Evolutionary conservation across 352 stramenopile species (phyloP).

Genomic region (Phytophthora brassicae): DNA sequence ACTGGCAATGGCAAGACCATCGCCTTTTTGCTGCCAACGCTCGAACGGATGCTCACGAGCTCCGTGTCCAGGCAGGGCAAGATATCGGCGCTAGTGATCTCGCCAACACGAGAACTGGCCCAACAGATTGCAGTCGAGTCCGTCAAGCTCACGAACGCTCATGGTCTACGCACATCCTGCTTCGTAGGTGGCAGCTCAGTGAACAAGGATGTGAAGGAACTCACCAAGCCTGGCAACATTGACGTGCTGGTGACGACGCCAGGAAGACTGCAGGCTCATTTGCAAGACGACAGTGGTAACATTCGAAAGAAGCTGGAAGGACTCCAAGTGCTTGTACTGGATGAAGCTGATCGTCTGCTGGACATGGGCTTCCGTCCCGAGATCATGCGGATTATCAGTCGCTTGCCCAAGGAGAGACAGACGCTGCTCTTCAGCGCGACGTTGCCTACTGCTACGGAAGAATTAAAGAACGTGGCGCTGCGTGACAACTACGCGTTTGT

Average conservation of each 20-base stretch:
- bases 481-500: constrained; percentile 87
- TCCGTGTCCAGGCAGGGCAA: constrained; percentile 64
- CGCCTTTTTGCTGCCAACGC: constrained; percentile 73
- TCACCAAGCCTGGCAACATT: constrained; percentile 42
- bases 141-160: constrained; percentile 83
- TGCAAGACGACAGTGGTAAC: constrained; percentile 90
- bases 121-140: constrained; percentile 95
- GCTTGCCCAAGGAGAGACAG: constrained; percentile 72
- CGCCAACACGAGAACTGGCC: constrained; percentile 94
- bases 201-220: constrained; percentile 54
- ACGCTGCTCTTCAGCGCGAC: constrained; percentile 97
- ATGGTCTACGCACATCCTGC: constrained; percentile 63
- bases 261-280: constrained; percentile 94
- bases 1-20: constrained; percentile 92
- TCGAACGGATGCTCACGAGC: constrained; percentile 78
- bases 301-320: constrained; percentile 72
- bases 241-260: constrained; percentile 97
- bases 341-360: constrained; percentile 96
- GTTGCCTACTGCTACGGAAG: constrained; percentile 80
- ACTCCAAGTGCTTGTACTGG: constrained; percentile 77
- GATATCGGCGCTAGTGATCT: constrained; percentile 93
- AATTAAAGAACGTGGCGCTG: constrained; percentile 88
- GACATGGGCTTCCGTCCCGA: constrained; percentile 95
- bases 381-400: constrained; percentile 89
- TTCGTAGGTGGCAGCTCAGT: constrained; percentile 91